A percentile compares a stretch with the other conserved stretches of the same genome.
phyloP scores from a whole-genome alignment of 2,329 filamentous ascomycete genomes.

The Colletotrichum liaoningense region DNA sequence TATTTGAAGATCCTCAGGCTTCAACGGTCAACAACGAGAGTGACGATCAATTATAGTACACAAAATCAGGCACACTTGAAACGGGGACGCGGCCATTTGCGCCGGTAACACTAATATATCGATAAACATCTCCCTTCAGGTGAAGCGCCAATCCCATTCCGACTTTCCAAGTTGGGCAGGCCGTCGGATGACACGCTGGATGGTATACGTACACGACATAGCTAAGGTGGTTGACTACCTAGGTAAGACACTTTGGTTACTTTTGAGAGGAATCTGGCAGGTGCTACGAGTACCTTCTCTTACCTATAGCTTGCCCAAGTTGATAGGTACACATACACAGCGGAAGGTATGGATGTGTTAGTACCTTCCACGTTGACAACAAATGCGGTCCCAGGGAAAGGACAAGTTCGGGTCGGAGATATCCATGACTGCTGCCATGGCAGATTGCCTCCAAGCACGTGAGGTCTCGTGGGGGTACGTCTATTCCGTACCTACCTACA shows the following conservation, averaged over 20 bases:
- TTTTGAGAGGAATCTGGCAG: neutral
- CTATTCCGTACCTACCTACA: no score
- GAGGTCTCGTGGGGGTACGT: neutral
- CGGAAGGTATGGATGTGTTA: neutral
- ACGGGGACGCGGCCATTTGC: constrained; percentile 5
- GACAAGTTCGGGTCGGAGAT: neutral
- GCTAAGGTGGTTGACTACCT: neutral
- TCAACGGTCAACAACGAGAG: neutral
- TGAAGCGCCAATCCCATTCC: constrained; percentile 1
- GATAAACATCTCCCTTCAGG: neutral
- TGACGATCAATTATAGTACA: neutral
- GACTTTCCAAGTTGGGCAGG: neutral
- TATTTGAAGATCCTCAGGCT: no score
- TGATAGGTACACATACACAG: neutral
- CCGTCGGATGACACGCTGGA: constrained; percentile 9
- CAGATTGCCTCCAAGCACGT: neutral
- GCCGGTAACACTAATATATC: neutral
- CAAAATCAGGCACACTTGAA: constrained; percentile 21
- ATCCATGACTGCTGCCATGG: neutral
- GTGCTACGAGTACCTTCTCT: neutral
- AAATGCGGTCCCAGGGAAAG: neutral
- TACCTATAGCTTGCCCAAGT: neutral
- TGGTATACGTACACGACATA: neutral
- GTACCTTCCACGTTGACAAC: neutral
- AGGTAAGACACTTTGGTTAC: neutral